Conservation (phyloP, 1,284 basidiomycete species). For the Cryptococcus maquisensis region DNA sequence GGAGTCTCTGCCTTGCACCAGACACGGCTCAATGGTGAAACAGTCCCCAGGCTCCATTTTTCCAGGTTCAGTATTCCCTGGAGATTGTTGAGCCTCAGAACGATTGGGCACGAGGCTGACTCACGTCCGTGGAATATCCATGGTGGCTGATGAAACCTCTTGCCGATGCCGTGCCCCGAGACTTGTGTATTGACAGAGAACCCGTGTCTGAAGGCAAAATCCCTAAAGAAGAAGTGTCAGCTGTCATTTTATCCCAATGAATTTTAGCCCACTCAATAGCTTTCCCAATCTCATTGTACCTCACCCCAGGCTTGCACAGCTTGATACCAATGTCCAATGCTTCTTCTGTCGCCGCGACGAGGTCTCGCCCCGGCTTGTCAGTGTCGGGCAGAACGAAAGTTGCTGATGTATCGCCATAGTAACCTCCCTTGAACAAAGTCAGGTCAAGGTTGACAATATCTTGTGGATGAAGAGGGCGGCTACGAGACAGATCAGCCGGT, state of each 20-base stretch:
- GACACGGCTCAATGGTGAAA: constrained; percentile 82
- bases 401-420: constrained; percentile 78
- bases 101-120: constrained; percentile 20
- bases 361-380: constrained; percentile 61
- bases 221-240: constrained; percentile 21
- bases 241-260: not conserved
- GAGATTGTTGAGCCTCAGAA: not conserved
- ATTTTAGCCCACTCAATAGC: constrained; percentile 61
- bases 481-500: constrained; percentile 34
- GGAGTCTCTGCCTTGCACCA: constrained; percentile 68
- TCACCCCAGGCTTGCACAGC: constrained; percentile 70
- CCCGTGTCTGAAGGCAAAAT: constrained; percentile 47
- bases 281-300: constrained; percentile 68
- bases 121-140: constrained; percentile 72
- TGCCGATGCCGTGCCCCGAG: constrained; percentile 73
- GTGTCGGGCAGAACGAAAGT: constrained; percentile 75
- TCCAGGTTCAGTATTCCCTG: constrained; percentile 73
- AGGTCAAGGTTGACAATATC: constrained; percentile 84
- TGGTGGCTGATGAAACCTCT: constrained; percentile 73
- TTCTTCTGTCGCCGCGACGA: constrained; percentile 60
- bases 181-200: constrained; percentile 68
- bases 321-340: constrained; percentile 69
- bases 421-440: constrained; percentile 71
- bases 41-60: constrained; percentile 76
- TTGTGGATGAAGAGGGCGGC: constrained; percentile 69